These are phyloP conservation scores for Backusella morwellensis DNA, from an alignment of 192 early-diverging fungal genomes.

Conservation along the genomic window DNA sequence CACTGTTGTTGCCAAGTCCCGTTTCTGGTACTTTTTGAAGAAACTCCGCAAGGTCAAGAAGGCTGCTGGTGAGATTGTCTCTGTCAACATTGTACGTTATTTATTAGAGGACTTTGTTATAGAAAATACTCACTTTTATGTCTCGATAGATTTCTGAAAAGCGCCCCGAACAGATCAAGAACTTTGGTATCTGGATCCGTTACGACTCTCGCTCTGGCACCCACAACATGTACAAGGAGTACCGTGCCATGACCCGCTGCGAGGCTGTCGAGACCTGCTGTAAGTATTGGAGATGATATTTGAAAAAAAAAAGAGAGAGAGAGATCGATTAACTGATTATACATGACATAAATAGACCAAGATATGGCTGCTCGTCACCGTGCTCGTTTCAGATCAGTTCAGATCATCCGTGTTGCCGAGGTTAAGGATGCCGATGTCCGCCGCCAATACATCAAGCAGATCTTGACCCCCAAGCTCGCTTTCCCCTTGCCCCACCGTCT, in stretches of 20 bases:
- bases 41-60: constrained; percentile 99
- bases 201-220: constrained; percentile 99
- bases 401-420: constrained; percentile 97
- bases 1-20: constrained; percentile 96
- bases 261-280: constrained; percentile 68
- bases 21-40: constrained; percentile 99
- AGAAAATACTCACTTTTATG: neutral
- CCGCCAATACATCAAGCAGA: constrained; percentile 97
- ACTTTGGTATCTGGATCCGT: constrained; percentile 99
- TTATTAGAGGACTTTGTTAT: neutral
- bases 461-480: constrained; percentile 83
- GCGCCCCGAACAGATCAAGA: constrained; percentile 89
- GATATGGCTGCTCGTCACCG: constrained; percentile 99
- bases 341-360: constrained; percentile 50
- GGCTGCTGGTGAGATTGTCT: constrained; percentile 97
- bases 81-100: constrained; percentile 78
- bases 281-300: neutral
- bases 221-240: constrained; percentile 99
- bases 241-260: constrained; percentile 92
- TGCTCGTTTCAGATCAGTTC: constrained; percentile 95
- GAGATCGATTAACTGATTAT: too few relatives aligned
- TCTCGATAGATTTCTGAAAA: constrained; percentile 81
- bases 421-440: constrained; percentile 88
- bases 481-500: constrained; percentile 99
- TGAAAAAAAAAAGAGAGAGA: neutral